Evolutionary conservation across 2,329 filamentous ascomycete species (phyloP).

Genomic region (Microascus cirrosus): DNA sequence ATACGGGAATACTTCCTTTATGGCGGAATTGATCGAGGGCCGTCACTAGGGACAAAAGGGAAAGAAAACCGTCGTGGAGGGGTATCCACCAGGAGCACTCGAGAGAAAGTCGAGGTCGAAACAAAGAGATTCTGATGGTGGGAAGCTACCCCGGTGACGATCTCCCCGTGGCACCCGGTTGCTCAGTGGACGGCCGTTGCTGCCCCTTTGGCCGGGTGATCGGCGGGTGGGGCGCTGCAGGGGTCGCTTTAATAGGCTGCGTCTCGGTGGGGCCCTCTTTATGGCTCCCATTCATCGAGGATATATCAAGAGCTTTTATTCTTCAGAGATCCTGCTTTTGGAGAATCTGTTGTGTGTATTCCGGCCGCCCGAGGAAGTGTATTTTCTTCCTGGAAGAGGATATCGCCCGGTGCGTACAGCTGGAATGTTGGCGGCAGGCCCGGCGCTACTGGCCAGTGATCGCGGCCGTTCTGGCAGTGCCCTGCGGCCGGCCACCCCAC

Average conservation of each 20-base stretch:
- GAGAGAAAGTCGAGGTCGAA: neutral
- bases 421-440: no score
- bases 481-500: no score
- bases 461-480: no score
- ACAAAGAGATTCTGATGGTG: neutral
- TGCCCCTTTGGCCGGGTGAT: conserved; percentile 3
- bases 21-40: neutral
- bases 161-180: neutral
- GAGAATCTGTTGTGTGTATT: no score
- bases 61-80: neutral
- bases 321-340: no score
- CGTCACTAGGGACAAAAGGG: neutral
- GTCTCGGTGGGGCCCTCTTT: neutral
- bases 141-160: neutral
- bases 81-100: neutral
- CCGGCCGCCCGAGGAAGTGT: no score
- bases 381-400: no score
- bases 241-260: neutral
- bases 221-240: conserved; percentile 1
- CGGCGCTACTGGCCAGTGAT: no score
- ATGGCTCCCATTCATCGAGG: no score
- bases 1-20: neutral
- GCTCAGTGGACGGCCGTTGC: conserved; percentile 3
- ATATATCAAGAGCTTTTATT: no score
- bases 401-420: no score